Base-by-base conservation (phyloP, 2,329 filamentous ascomycete species). In the Botryotinia convoluta region DNA sequence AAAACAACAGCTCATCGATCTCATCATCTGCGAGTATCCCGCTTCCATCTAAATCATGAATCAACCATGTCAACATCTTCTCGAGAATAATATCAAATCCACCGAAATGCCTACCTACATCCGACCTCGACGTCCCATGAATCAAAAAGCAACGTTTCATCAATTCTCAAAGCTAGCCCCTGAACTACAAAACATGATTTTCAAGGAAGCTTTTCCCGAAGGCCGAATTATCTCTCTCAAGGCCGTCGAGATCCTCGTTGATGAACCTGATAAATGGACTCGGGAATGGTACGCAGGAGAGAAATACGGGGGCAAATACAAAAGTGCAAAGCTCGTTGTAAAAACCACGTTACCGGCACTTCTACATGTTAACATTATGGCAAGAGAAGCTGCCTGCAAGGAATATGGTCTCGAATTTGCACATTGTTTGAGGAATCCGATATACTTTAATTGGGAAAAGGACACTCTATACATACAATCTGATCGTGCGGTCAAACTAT, bases 101-200 rank as follows among this genome's bases (percentile, higher is more conserved):
- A 32, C 65, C 37, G 48, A 69, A 16, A 14, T 57, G 37, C 44
- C 65, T 42, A 44, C 48, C 35, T 69, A 69, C n/a, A 32, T 69
- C 32, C 39, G 65, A 44, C 48, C 48, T 12, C 35, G n/a, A 8
- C 48, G 65, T 26, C 65, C 65, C 16, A 22, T 14, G 37, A 69
- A 69, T 18, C 26, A 69, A 26, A 69, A 57, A 22, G 48, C 48
- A 22, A 37, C 57, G 22, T 69, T 69, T 32, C 48, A 22, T 51
- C 65, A 69, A 69, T 69, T 69, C 51, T 48, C 35, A 51, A 69
- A 57, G 54, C n/a, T 69, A 29, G 35, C 48, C 12, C 65, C 65
- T 69, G 65, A 69, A 57, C 35, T 69, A 4, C 65, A 69, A 69
- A 69, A 14, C 18, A 69, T 69, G 48, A 69, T 69, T 20, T 69